A percentile compares a stretch with the other conserved stretches of the same genome.
These are phyloP conservation scores for Phytopythium vexans DNA, from an alignment of 352 stramenopile species.

Conservation along the genomic window DNA sequence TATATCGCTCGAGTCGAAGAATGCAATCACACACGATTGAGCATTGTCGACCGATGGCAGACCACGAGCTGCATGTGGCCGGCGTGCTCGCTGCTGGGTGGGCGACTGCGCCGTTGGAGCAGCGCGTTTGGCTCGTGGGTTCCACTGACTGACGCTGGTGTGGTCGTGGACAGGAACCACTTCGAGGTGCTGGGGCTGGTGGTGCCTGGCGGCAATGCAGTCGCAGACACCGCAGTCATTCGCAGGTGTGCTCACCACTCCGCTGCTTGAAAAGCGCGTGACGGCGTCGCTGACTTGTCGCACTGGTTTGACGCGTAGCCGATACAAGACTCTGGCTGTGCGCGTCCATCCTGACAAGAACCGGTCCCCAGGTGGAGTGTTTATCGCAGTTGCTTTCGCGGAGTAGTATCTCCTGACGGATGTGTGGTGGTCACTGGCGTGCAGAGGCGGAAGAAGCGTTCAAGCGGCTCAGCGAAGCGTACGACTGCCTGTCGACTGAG, in stretches of 20 bases:
- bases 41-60: no score
- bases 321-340: constrained; percentile 51
- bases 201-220: background rate
- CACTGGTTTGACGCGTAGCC: constrained; percentile 10
- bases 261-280: background rate
- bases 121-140: no score
- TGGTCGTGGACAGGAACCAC: constrained; percentile 20
- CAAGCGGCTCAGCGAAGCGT: constrained; percentile 72
- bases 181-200: constrained; percentile 40
- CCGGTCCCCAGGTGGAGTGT: constrained; percentile 21
- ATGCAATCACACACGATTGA: no score
- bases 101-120: no score
- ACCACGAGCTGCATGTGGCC: no score
- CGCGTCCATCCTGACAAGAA: constrained; percentile 66
- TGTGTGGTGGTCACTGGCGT: constrained; percentile 1
- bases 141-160: no score
- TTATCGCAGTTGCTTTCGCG: background rate
- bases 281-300: background rate
- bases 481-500: constrained; percentile 67
- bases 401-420: background rate
- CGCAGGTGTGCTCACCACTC: constrained; percentile 18
- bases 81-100: no score
- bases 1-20: no score
- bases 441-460: constrained; percentile 72
- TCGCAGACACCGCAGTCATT: constrained; percentile 24